phyloP scores from a whole-genome alignment of 495 filamentous ascomycete genomes.

The Hypoxylon subgilvum region DNA sequence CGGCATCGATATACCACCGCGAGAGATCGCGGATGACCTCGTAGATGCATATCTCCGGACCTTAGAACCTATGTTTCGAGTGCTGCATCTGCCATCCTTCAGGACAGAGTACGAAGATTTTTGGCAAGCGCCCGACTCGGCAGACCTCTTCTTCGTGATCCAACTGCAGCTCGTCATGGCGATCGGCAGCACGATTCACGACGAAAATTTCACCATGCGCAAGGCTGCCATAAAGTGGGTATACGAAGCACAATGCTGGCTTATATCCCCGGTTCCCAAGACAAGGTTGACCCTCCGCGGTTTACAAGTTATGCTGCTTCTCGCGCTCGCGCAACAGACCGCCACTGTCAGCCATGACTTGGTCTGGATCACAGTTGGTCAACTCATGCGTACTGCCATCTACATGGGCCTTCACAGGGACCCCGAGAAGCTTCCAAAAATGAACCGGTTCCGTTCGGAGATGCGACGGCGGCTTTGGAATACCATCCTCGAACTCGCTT shows the following conservation, averaged over 20 bases:
- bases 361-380: constrained; percentile 32
- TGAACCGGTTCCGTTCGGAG: constrained; percentile 54
- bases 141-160: constrained; percentile 48
- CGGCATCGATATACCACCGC: constrained; percentile 44
- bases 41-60: constrained; percentile 42
- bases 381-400: constrained; percentile 28
- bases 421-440: constrained; percentile 22
- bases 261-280: constrained; percentile 53
- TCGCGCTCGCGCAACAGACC: constrained; percentile 54
- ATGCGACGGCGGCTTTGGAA: constrained; percentile 68
- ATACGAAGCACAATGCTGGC: constrained; percentile 60
- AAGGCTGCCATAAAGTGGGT: constrained; percentile 60
- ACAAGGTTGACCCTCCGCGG: constrained; percentile 53
- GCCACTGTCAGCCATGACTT: constrained; percentile 55
- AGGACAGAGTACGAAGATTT: constrained; percentile 39
- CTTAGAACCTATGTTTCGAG: constrained; percentile 43
- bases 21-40: constrained; percentile 46
- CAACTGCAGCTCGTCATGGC: constrained; percentile 62
- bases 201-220: constrained; percentile 47
- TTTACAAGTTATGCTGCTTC: constrained; percentile 55
- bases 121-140: constrained; percentile 30
- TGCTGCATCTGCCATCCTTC: constrained; percentile 55
- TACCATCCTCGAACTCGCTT: constrained; percentile 47
- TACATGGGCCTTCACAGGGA: constrained; percentile 40
- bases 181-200: constrained; percentile 54